Evolutionary conservation across 23 red algal genomes (phyloP), one percentile per base, ranked within the genome.

Genomic region (Gracilaria caudata): DNA sequence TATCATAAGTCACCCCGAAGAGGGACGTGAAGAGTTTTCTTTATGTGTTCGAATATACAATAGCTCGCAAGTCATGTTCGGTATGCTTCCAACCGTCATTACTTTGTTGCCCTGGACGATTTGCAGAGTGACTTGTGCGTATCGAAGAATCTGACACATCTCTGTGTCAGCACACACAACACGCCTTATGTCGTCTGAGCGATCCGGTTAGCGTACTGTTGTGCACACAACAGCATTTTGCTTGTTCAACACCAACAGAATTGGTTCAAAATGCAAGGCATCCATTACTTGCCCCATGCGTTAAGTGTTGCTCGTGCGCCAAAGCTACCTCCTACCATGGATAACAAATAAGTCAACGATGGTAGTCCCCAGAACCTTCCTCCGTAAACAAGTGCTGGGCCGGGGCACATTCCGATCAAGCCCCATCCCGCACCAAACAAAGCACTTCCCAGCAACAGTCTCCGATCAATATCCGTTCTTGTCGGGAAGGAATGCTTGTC

Each of bases 341-440:
- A 75, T 3, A 75, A 29, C 70, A 75, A 30, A 29, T 46, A 75
- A 14, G 25, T 75, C 21, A 75, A 11, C 13, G 43, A 38, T 21
- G 39, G 43, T 47, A 75, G 2, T 19, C 38, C 70, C 7, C 39
- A 40, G 24, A 75, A 75, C 33, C 32, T 75, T 25, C 70, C 70
- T 75, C 33, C 70, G n/a, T 83, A 83, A 14, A 78, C 79, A 40
- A 92, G 43, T 4, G 88, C 88, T 2, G 92, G 92, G 24, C 92
- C 92, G 16, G 92, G 92, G 70, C 92, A 94, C 56, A 90, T 44
- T 25, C 92, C 92, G 7, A 78, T 66, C 13, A 81, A 24, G 23
- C 82, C 92, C 92, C 84, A 89, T 17, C 92, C 92, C 6, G 57
- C 56, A 21, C 92, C 92, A 49, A 94, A 94, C 74, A 94, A 44